phyloP scores from a whole-genome alignment of 805 yeast species.

The Saccharomycopsis malanga region DNA sequence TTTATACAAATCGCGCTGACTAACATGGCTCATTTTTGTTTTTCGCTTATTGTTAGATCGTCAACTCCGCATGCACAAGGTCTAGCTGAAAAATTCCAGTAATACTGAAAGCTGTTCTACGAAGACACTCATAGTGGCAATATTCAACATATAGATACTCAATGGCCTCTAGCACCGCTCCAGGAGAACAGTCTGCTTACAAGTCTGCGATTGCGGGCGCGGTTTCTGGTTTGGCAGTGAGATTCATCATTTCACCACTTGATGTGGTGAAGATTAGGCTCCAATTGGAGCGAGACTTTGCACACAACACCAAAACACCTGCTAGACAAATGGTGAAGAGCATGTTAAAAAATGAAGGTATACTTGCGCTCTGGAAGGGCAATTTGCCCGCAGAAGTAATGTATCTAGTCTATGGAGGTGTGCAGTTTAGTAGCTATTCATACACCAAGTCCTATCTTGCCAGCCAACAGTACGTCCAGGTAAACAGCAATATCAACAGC shows the following conservation, averaged over 20 bases:
- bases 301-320: neutral
- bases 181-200: no score
- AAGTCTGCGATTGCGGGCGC: conserved; percentile 19
- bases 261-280: conserved; percentile 69
- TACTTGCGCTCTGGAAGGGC: conserved; percentile 87
- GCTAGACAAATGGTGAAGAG: conserved; percentile 20
- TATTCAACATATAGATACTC: no score
- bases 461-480: conserved; percentile 24
- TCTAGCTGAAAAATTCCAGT: no score
- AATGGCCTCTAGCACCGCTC: no score
- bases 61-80: no score
- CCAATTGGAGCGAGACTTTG: conserved; percentile 39
- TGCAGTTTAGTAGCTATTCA: conserved; percentile 73
- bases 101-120: no score
- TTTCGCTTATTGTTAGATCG: no score
- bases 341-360: conserved; percentile 58
- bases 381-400: conserved; percentile 85
- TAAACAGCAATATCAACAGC: conserved; percentile 22
- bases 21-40: no score
- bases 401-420: conserved; percentile 79
- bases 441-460: conserved; percentile 39
- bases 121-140: no score
- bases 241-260: conserved; percentile 62
- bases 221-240: conserved; percentile 26
- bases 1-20: no score